Base-by-base conservation (phyloP, 1,284 basidiomycete species). In the Ceratobasidium papillatum region DNA sequence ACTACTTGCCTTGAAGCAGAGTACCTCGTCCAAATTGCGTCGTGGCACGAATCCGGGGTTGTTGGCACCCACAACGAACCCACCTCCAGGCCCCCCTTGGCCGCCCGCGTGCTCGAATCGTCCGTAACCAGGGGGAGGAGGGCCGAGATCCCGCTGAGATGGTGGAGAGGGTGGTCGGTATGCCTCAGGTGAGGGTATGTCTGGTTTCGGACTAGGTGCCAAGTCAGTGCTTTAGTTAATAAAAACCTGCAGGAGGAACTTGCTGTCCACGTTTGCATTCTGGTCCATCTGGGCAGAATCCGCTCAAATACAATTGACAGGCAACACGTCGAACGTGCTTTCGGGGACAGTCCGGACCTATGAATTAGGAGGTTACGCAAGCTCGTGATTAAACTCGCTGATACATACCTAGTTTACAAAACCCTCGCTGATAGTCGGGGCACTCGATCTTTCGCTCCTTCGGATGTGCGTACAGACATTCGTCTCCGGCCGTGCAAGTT, bases 381-480 rank as follows among this genome's bases (percentile, higher is more conserved):
- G 77, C 62, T 74, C 66, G 25, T 45, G 56, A 65, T 9, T 52
- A 25, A 11, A 56, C 30, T 36, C 32, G 43, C 45, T 49, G 3
- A 38, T 32, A 82, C 89, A 77, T 76, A 95, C 94, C 95, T 75
- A 95, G 86, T 80, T 91, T 92, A 82, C 98, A 99, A 82, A 99
- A 99, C 0, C 98, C 98, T 76, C 98, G 86, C 77, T 93, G 93
- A 82, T 98, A 99, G 81, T 96, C 94, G 62, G 96, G 95, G 81
- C 98, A 99, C 81, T 98, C 95, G 32, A 96, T 91, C 79, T 91
- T 91, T 76, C 94, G 88, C 80, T 97, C 94, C 79, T 95, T 96
- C n/a, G 96, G 95, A 83, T 99, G 98, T 30, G 95, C 93, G 82
- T 99, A 99, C 78, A 99, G 86, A 82, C 98, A 99, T 83, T 99